These are phyloP conservation scores for Ustulina deusta DNA, from an alignment of 2,329 filamentous ascomycete genomes.

Conservation along the genomic window DNA sequence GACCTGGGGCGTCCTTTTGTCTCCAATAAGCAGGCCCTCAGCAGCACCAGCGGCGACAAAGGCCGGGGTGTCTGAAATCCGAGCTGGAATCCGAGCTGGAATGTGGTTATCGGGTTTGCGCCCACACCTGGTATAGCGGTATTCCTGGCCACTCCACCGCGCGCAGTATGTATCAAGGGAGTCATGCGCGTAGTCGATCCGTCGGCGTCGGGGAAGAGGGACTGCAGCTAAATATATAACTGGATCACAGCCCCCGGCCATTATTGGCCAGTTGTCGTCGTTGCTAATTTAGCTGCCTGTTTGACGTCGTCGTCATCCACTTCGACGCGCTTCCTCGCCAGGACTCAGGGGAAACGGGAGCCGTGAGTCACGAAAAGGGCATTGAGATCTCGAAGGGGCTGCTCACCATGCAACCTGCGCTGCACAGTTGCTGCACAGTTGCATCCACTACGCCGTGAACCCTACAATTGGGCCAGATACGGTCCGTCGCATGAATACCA, in stretches of 20 bases:
- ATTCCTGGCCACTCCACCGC: background rate
- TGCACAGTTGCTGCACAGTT: too few relatives aligned
- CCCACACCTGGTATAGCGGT: slow-evolving; percentile 10
- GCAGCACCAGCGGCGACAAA: too few relatives aligned
- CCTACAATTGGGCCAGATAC: background rate
- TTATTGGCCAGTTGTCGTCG: slow-evolving; percentile 22
- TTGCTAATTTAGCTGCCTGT: slow-evolving; percentile 35
- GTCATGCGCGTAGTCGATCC: slow-evolving; percentile 10
- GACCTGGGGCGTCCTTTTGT: slow-evolving; percentile 6
- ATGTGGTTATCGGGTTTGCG: background rate
- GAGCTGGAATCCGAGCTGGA: slow-evolving; percentile 19
- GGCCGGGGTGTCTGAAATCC: slow-evolving; percentile 16
- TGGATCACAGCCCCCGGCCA: slow-evolving; percentile 12
- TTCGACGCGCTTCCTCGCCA: slow-evolving; percentile 16
- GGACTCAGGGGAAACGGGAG: slow-evolving; percentile 4
- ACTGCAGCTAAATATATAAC: slow-evolving; percentile 11
- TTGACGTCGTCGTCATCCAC: slow-evolving; percentile 30
- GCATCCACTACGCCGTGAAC: background rate
- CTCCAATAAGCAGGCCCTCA: background rate
- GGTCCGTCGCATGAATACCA: too few relatives aligned
- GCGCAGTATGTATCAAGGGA: slow-evolving; percentile 1
- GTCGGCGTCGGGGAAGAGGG: slow-evolving; percentile 2
- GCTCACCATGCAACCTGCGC: background rate
- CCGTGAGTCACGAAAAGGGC: slow-evolving; percentile 26
- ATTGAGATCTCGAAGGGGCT: background rate